Base-by-base conservation (phyloP, 2,329 filamentous ascomycete genomes). In the Pleurostoma richardsiae region DNA sequence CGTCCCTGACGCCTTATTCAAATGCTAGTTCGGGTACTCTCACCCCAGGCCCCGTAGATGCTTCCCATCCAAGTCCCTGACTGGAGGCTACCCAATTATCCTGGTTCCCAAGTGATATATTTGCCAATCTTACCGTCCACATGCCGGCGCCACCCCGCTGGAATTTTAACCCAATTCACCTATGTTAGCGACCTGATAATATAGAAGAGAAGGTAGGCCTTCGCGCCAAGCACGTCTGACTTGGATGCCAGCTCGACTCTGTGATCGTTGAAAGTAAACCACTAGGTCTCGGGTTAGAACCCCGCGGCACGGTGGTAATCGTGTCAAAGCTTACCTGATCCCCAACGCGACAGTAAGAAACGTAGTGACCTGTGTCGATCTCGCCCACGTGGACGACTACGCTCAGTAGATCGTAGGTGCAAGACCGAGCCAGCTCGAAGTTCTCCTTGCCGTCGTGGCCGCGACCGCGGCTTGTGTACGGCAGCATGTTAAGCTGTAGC, bases 191-290 rank as follows among this genome's bases (percentile, higher is more conserved):
- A 83, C 51, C 82, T 74, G 50, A 86, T 81, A 45, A 86, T 83
- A 57, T 97, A 97, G 64, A 96, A 96, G 45, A 97, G 72, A 48
- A 97, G 73, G 65, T 96, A 97, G 1, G 92, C 90, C 63, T 96
- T 85, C 10, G 89, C 88, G 30, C 79, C 80, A 39, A 97, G 74
- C 3, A 97, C 92, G 49, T 96, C 89, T 4, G 86, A 87, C 61
- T 94, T 86, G 41, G 82, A 82, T 3, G 89, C 92, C 47, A 91
- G 62, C 51, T 91, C 88, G 28, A 97, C 92, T 63, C 90, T 90
- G 63, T 94, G 91, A 62, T 97, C 92, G 60, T 97, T 95, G 68
- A 96, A 96, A 46, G 88, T 83, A 65, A 96, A 95, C 92, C 92
- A 97, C 78, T 95, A 54, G 19, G 19, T 19, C 19, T 19, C 19